These are phyloP conservation scores for Ogataea parapolymorpha DNA, from an alignment of 805 yeast species.

Conservation along the genomic window DNA sequence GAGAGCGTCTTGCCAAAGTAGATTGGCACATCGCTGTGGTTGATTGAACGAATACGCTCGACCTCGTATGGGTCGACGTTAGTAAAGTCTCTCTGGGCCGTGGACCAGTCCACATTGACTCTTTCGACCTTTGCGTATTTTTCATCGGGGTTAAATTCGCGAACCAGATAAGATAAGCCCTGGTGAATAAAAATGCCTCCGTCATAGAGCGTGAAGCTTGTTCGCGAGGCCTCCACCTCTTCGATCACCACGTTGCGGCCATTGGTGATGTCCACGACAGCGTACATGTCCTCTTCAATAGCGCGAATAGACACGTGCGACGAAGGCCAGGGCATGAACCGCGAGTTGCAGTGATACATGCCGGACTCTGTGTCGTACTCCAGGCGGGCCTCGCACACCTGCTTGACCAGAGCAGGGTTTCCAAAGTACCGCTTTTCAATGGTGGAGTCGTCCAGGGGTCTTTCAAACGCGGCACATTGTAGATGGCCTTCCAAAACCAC, in stretches of 20 bases:
- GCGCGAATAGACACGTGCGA: constrained; percentile 75
- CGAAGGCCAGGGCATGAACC: constrained; percentile 80
- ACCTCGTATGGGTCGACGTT: constrained; percentile 85
- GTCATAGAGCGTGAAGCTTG: constrained; percentile 82
- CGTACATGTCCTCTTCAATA: constrained; percentile 74
- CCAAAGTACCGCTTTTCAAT: constrained; percentile 60
- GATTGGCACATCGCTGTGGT: constrained; percentile 51
- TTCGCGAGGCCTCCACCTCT: constrained; percentile 83
- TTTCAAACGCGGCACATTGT: constrained; percentile 92
- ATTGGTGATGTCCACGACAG: constrained; percentile 87
- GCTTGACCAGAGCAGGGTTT: constrained; percentile 25
- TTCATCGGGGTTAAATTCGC: constrained; percentile 78
- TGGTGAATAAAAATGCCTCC: constrained; percentile 95
- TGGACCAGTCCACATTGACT: constrained; percentile 92
- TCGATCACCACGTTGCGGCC: constrained; percentile 77
- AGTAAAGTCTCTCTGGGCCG: constrained; percentile 87
- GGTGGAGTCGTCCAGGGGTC: constrained; percentile 49
- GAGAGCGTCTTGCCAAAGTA: constrained; percentile 73
- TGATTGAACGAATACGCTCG: constrained; percentile 57
- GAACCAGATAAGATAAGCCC: constrained; percentile 83
- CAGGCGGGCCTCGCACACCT: constrained; percentile 34
- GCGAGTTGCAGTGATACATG: constrained; percentile 53
- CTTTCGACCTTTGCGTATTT: constrained; percentile 79
- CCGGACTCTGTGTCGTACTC: constrained; percentile 39
- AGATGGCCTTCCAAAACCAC: constrained; percentile 75